These are phyloP conservation scores for Steccherinum ochraceum DNA, from an alignment of 768 basidiomycete species.

Conservation along the genomic window DNA sequence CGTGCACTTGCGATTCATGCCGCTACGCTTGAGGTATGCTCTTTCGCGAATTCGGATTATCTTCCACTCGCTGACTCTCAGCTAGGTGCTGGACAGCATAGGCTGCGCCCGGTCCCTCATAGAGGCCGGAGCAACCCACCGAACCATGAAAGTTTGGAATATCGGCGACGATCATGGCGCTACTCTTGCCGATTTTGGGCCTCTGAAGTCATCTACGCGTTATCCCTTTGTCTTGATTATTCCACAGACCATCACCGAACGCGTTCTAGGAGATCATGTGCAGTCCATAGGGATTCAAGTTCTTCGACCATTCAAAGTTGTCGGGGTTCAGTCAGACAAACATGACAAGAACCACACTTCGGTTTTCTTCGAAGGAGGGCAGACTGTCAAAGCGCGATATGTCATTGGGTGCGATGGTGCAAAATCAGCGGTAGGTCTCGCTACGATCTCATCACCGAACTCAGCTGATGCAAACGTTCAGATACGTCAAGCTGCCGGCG, in stretches of 20 bases:
- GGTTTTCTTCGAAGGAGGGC: constrained; percentile 43
- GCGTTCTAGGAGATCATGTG: constrained; percentile 30
- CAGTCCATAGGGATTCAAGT: constrained; percentile 26
- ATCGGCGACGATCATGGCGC: constrained; percentile 25
- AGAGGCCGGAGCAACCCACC: constrained; percentile 28
- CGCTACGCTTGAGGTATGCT: constrained; percentile 43
- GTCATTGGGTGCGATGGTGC: constrained; percentile 49
- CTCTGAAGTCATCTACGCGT: constrained; percentile 33
- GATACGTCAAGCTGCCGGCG: constrained; percentile 36
- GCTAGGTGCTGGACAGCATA: constrained; percentile 41
- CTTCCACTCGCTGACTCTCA: constrained; percentile 2
- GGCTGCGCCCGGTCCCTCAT: constrained; percentile 33
- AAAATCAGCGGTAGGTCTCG: constrained; percentile 33
- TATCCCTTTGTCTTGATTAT: constrained; percentile 37
- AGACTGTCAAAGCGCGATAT: constrained; percentile 35
- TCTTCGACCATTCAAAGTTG: constrained; percentile 32
- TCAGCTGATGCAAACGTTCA: too few species aligned
- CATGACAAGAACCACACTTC: constrained; percentile 26
- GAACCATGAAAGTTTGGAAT: constrained; percentile 22
- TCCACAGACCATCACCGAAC: constrained; percentile 40
- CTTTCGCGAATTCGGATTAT: background rate
- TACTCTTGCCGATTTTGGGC: constrained; percentile 24
- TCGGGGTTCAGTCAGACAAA: constrained; percentile 28
- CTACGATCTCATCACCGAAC: too few species aligned
- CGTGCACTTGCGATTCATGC: constrained; percentile 45